Conservation (phyloP, 2,329 filamentous ascomycete genomes). For the Arthrobotrys megalospora region DNA sequence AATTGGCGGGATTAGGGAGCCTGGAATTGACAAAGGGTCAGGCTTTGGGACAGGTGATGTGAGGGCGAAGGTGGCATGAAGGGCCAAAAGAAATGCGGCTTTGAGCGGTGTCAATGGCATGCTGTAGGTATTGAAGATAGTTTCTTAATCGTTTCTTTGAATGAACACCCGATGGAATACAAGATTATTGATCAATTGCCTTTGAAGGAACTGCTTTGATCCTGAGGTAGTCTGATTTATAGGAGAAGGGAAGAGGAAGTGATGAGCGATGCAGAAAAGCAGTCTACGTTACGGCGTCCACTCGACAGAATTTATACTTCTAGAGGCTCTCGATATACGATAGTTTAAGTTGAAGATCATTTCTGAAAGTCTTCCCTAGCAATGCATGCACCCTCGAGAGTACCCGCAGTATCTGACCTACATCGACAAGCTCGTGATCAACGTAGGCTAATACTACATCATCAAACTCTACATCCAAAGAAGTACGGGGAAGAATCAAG, state of each 20-base stretch:
- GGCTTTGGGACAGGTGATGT: conserved; percentile 51
- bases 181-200: too few relatives aligned
- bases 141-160: too few relatives aligned
- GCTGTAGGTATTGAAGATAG: background rate
- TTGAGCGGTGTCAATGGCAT: conserved; percentile 52
- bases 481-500: conserved; percentile 10
- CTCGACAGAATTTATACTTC: conserved; percentile 14
- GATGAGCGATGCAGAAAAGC: conserved; percentile 37
- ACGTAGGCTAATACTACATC: background rate
- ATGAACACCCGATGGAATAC: too few relatives aligned
- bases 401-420: conserved; percentile 22
- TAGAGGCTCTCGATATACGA: background rate
- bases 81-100: conserved; percentile 33
- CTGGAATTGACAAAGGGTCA: conserved; percentile 69
- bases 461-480: background rate
- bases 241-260: conserved; percentile 7
- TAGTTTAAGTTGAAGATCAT: conserved; percentile 21
- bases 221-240: background rate
- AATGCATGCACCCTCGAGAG: conserved; percentile 19
- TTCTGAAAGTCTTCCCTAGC: background rate
- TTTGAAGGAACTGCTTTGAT: conserved; percentile 3
- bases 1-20: conserved; percentile 73
- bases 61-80: conserved; percentile 21
- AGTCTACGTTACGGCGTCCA: background rate
- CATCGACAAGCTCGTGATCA: conserved; percentile 10